Evolutionary conservation across 2,329 filamentous ascomycete species (phyloP), one percentile per base, ranked within the genome.

Genomic region (Pseudogymnoascus verrucosus): DNA sequence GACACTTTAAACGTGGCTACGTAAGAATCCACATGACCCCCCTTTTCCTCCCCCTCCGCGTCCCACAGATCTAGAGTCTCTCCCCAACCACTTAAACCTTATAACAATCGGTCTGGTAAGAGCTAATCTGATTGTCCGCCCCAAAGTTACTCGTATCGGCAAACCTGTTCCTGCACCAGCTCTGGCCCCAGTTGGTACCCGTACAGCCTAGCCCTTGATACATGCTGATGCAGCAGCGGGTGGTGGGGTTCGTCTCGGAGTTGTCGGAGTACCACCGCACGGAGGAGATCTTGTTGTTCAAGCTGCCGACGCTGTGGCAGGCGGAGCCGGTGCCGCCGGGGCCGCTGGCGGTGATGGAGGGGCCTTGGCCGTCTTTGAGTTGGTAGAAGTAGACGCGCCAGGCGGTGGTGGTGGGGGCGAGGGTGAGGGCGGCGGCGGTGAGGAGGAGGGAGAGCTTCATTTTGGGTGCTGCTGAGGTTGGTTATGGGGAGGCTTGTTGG

Each of bases 321-420:
- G 28, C 31, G 1, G 14, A 4, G 12, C 59, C 59, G 5, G 59
- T 37, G 14, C 39, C 23, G 3, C 57, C 28, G 4, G 57, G 57
- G 2, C 57, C 57, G 26, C 34, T 42, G 37, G 14, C 10, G 3
- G 57, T 60, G n/a, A 60, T 40, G 10, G 57, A 40, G 3, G 28
- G 28, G 7, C 57, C 57, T 5, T 19, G 12, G 5, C 21, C 57
- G 8, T 19, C 8, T 16, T 60, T 14, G 37, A 60, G 57, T n/a
- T 60, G 57, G 8, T 42, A 60, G 57, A 60, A 40, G 57, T 60
- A 60, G 6, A 60, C 28, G 8, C 57, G 26, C 57, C 57, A 60
- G 4, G 57, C 57, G 12, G 57, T 19, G 3, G 37, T 26, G 14
- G 34, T 40, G 28, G 57, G 57, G 14, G 23, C 8, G 4, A 60